Evolutionary conservation across 139 green algal genomes (phyloP).

Genomic region (Coelastrella sp.): DNA sequence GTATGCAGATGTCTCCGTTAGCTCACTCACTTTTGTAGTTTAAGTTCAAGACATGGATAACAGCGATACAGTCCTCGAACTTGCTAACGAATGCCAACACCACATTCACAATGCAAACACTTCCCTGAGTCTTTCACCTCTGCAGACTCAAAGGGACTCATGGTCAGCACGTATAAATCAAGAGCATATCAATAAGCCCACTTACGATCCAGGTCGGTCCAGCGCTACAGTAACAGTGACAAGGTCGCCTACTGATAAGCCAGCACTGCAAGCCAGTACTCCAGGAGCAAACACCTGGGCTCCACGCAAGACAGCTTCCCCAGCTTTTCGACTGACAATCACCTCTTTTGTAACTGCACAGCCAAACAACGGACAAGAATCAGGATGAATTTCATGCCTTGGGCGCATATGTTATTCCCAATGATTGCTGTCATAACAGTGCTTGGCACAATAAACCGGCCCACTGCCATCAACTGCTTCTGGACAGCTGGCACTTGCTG

Average conservation of each 20-base stretch:
- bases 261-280: constrained; percentile 74
- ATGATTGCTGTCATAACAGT: neutral
- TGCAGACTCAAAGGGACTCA: too few relatives aligned
- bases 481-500: neutral
- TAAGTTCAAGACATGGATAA: too few relatives aligned
- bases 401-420: neutral
- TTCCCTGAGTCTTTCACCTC: too few relatives aligned
- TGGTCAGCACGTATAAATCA: too few relatives aligned
- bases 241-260: constrained; percentile 75
- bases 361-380: neutral
- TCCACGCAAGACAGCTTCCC: constrained; percentile 87
- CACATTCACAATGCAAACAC: too few relatives aligned
- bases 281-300: constrained; percentile 86
- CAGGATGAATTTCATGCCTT: neutral
- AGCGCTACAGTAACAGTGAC: constrained; percentile 81
- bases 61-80: too few relatives aligned
- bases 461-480: neutral
- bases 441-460: neutral
- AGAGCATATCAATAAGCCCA: too few relatives aligned
- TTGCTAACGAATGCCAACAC: too few relatives aligned
- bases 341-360: constrained; percentile 55
- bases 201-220: constrained; percentile 68
- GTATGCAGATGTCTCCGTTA: too few relatives aligned
- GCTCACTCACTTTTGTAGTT: too few relatives aligned
- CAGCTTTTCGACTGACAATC: constrained; percentile 88